Percentiles rank a stretch among this genome's conserved stretches.
Conservation (phyloP, 1,284 basidiomycete species). For the Fereydounia khargensis region DNA sequence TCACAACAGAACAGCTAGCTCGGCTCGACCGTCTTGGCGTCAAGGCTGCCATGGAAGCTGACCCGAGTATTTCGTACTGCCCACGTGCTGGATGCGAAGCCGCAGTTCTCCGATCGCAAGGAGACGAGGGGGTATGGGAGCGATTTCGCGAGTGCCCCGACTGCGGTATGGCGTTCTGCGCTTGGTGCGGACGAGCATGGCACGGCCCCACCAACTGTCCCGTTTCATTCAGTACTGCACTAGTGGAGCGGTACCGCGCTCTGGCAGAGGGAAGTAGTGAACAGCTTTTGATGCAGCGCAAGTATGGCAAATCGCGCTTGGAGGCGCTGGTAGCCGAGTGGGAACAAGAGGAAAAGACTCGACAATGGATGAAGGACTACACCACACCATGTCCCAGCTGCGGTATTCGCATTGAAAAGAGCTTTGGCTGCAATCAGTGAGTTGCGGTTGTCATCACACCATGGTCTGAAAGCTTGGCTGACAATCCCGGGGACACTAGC, state of each 20-base stretch:
- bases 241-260: conserved; percentile 19
- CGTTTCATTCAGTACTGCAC: conserved; percentile 19
- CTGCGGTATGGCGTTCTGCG: conserved; percentile 33
- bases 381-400: conserved; percentile 36
- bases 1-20: conserved; percentile 6
- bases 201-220: conserved; percentile 22
- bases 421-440: conserved; percentile 35
- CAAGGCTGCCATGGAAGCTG: conserved; percentile 32
- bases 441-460: not conserved
- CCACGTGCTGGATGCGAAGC: conserved; percentile 26
- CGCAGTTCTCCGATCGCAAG: conserved; percentile 15
- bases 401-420: conserved; percentile 27
- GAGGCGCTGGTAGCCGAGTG: conserved; percentile 23
- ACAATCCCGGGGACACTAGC: no score
- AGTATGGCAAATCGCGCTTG: conserved; percentile 19
- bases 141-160: conserved; percentile 29
- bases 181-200: conserved; percentile 36
- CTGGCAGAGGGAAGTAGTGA: conserved; percentile 8
- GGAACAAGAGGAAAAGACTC: conserved; percentile 28
- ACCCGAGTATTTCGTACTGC: conserved; percentile 34
- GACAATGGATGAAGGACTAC: conserved; percentile 17
- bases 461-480: not conserved
- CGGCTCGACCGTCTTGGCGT: conserved; percentile 17
- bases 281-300: conserved; percentile 12
- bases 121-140: conserved; percentile 35